Base-by-base conservation (phyloP, 139 green algal genomes). In the Micromonas pusilla region DNA sequence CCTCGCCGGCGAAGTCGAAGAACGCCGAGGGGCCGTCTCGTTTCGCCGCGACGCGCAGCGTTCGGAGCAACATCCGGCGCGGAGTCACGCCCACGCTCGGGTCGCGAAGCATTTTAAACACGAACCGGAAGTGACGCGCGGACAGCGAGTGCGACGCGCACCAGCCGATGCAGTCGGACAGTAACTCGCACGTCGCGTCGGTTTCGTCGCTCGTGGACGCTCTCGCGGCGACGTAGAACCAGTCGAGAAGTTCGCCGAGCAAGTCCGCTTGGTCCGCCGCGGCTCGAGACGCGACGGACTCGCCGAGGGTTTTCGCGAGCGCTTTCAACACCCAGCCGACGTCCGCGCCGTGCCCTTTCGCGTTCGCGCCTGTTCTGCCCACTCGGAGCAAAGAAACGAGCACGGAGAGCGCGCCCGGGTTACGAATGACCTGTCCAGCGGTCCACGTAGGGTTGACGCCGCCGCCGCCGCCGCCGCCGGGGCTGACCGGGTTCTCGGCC, bases 1-100 rank as follows among this genome's bases (percentile, higher is more conserved):
- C 45, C 45, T 9, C 45, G 25, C 68, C 68, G 23, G 68, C 31
- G 68, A 75, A 75, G 30, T 75, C 68, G 33, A 75, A 75, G 37
- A 63, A 75, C 26, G 36, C 53, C 25, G 37, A 31, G 0, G 68
- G 68, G 4, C 37, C 68, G 4, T 75, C 36, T 13, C 38, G 37
- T 38, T 36, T 60, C 26, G 68, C 68, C 21, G 68, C 31, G 33
- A 21, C 19, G n/a, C 53, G 37, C 30, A 75, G 30, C 2, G 33
- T 19, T 2, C 30, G 20, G 6, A 75, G 28, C 4, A 75, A n/a
- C 25, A 53, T 19, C 5, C 31, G 28, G 5, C 53, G 26, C 20
- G 36, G 20, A 19, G 20, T 13, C 37, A 36, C 23, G 26, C 23
- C 26, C 32, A 72, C 30, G 3, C 13, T 2, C 4, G 32, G 26